phyloP scores from a whole-genome alignment of 2,329 filamentous ascomycete genomes.

The Colletotrichum chrysophilum region DNA sequence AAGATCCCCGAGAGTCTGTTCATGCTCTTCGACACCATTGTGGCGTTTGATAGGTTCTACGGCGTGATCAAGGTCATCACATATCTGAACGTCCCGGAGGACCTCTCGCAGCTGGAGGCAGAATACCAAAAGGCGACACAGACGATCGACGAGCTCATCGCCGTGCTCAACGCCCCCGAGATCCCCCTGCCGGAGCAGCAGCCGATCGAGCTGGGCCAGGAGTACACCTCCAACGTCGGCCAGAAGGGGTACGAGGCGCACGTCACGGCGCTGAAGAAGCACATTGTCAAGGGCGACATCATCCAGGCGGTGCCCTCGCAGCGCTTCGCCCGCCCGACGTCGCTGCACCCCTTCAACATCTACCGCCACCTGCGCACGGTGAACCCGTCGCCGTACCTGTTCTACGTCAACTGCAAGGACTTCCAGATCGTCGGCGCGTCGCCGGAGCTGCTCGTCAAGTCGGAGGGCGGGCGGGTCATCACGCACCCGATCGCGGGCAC shows the following conservation, averaged over 20 bases:
- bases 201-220: conserved; percentile 73
- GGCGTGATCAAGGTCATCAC: conserved; percentile 93
- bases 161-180: conserved; percentile 74
- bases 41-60: conserved; percentile 94
- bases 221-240: conserved; percentile 93
- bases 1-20: conserved; percentile 92
- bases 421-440: conserved; percentile 97
- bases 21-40: conserved; percentile 94
- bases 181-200: conserved; percentile 79
- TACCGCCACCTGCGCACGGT: conserved; percentile 96
- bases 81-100: conserved; percentile 75
- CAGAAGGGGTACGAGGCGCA: conserved; percentile 88
- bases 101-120: conserved; percentile 60
- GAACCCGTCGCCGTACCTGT: conserved; percentile 96
- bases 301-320: conserved; percentile 98
- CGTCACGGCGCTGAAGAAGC: conserved; percentile 83
- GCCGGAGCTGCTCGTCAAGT: conserved; percentile 92
- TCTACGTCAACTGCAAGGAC: conserved; percentile 89
- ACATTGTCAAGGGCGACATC: conserved; percentile 91
- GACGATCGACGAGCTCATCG: conserved; percentile 70
- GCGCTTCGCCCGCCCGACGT: conserved; percentile 86
- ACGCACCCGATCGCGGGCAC: conserved; percentile 98
- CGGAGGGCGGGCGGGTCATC: conserved; percentile 84
- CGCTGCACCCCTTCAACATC: conserved; percentile 95
- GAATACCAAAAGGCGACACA: conserved; percentile 73